Conservation (phyloP, 176 grass and related monocot species). For the Bromus sterilis region DNA sequence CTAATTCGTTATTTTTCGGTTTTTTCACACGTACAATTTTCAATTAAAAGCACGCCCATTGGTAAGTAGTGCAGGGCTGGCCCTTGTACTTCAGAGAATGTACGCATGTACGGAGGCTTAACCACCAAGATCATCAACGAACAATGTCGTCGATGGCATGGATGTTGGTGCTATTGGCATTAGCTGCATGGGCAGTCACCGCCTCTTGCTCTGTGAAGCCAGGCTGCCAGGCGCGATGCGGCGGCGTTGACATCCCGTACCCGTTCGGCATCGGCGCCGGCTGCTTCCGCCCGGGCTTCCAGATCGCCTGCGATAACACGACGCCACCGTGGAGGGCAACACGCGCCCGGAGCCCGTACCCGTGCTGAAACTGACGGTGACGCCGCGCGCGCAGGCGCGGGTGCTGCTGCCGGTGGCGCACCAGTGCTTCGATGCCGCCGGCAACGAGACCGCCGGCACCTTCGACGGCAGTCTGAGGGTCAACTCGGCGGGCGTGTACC, state of each 20-base stretch:
- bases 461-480: background rate
- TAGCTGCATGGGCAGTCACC: background rate
- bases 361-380: background rate
- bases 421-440: background rate
- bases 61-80: no score
- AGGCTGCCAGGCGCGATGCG: background rate
- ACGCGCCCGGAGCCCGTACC: background rate
- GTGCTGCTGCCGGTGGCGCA: background rate
- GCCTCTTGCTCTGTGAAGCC: background rate
- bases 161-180: background rate
- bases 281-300: background rate
- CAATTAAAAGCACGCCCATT: no score
- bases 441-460: background rate
- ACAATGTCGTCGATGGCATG: background rate
- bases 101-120: no score
- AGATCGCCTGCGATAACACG: background rate
- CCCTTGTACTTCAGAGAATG: no score
- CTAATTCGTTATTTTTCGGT: no score
- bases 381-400: background rate
- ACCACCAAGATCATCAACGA: no score
- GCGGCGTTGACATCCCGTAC: background rate
- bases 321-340: background rate
- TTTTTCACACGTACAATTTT: no score
- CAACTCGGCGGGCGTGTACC: background rate
- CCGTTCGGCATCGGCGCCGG: background rate